Evolutionary conservation across 345 rosid species (phyloP), one percentile per base, ranked within the genome.

Genomic region (Aquilaria malaccensis): DNA sequence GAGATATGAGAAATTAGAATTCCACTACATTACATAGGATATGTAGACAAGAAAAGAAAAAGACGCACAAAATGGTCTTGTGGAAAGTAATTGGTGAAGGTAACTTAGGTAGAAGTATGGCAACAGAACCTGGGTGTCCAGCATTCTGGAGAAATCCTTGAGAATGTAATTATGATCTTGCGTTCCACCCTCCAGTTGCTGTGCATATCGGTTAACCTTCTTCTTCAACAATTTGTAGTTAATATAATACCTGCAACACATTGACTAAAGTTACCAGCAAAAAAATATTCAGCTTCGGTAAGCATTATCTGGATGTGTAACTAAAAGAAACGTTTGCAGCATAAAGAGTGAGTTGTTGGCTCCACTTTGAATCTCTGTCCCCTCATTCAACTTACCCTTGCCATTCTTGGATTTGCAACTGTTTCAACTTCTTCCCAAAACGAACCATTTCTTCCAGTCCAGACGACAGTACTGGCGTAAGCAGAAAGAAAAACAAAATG

Each of bases 381-480:
- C 22, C 22, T 22, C 22, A 7, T 53, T 53, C 11, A 56, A 56
- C 72, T 33, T 75, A 77, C 85, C 74, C 73, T 45, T 70, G 71
- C 85, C 85, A 81, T 66, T 81, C 85, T 77, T 73, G 69, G 60
- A 81, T 78, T 63, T 75, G 80, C 13, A 70, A 68, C 51, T 70
- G 70, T 56, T 73, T 75, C 76, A 81, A 61, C 58, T 77, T 77
- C 71, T 81, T 81, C 63, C 85, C 85, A 55, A 81, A 77, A 11
- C 69, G 76, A 53, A 81, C 85, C 85, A 81, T 81, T 37, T 37
- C 64, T 65, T 76, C 55, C 79, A 55, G 51, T 52, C 45, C n/a
- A 43, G 4, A 37, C 43, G 43, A 37, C 51, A 30, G 12, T 41
- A 53, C 49, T 37, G 49, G 46, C 69, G 43, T 3, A 22, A 58